Evolutionary conservation across 1,284 basidiomycete species (phyloP).

Genomic region (Entoloma clypeatum): DNA sequence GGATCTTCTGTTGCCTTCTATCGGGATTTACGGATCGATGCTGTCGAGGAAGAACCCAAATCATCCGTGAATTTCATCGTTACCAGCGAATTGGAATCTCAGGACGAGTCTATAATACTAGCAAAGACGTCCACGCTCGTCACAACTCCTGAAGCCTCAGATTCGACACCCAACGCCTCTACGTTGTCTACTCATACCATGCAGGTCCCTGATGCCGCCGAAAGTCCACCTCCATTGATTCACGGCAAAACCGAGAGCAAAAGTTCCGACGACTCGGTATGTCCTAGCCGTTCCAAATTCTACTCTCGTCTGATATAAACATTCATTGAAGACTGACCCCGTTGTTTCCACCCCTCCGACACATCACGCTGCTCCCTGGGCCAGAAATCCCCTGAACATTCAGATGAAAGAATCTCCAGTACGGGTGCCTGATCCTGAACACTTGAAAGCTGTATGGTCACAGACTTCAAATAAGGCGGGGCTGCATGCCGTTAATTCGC

Average conservation of each 20-base stretch:
- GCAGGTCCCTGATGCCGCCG: conserved; percentile 24
- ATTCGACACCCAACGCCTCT: conserved; percentile 10
- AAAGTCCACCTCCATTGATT: conserved; percentile 29
- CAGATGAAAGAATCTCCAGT: conserved; percentile 62
- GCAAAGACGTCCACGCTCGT: conserved; percentile 15
- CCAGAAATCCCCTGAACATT: conserved; percentile 55
- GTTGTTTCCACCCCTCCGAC: conserved; percentile 48
- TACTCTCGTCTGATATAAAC: conserved; percentile 4
- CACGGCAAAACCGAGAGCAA: conserved; percentile 40
- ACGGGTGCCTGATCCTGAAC: conserved; percentile 69
- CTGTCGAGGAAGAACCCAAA: conserved; percentile 40
- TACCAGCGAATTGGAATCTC: conserved; percentile 63
- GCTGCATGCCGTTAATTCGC: conserved; percentile 65
- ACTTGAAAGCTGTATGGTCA: conserved; percentile 81
- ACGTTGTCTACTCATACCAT: conserved; percentile 24
- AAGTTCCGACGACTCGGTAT: conserved; percentile 45
- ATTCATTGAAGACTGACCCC: conserved; percentile 37
- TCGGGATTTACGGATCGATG: conserved; percentile 52
- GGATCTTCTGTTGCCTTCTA: conserved; percentile 73
- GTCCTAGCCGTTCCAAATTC: conserved; percentile 20
- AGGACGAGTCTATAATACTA: conserved; percentile 18
- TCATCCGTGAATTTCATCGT: conserved; percentile 67
- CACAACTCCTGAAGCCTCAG: conserved; percentile 10
- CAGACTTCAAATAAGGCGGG: conserved; percentile 64
- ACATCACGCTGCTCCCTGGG: conserved; percentile 51